A percentile compares a stretch with the other conserved stretches of the same genome.
Evolutionary conservation across 2,329 filamentous ascomycete species (phyloP).

Genomic region (Knoxdaviesia capensis): DNA sequence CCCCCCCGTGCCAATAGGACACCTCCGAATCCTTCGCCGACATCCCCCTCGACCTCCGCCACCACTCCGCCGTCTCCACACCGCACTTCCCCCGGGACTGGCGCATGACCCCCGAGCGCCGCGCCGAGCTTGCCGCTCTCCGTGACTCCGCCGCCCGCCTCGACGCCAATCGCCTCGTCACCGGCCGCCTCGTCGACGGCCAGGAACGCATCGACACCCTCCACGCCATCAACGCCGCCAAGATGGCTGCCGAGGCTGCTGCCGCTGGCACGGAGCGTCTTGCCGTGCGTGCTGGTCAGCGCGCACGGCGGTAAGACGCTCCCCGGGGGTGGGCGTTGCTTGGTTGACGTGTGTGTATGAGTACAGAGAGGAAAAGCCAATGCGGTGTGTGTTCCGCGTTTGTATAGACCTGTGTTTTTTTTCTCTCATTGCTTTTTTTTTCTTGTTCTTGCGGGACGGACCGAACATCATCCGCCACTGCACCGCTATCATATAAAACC

Average conservation of each 20-base stretch:
- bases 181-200: conserved; percentile 40
- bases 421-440: no score
- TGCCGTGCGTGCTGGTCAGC: neutral
- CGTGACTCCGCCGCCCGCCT: conserved; percentile 29
- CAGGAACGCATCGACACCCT: conserved; percentile 21
- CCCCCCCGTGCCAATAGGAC: conserved; percentile 24
- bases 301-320: no score
- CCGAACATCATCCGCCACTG: no score
- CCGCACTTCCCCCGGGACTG: conserved; percentile 64
- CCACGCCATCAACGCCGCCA: conserved; percentile 32
- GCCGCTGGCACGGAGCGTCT: conserved; percentile 2
- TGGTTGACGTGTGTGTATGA: no score
- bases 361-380: no score
- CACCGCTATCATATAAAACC: no score
- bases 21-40: conserved; percentile 67
- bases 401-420: no score
- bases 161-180: conserved; percentile 32
- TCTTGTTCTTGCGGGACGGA: no score
- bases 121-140: conserved; percentile 39
- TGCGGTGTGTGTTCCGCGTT: no score
- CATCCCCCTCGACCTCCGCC: conserved; percentile 69
- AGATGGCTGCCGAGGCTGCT: conserved; percentile 23
- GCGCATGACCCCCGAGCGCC: conserved; percentile 55
- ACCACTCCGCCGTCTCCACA: conserved; percentile 48
- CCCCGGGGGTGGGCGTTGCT: no score